These are phyloP conservation scores for Fonsecaea pedrosoi DNA, from an alignment of 2,329 filamentous ascomycete genomes.

Conservation along the genomic window DNA sequence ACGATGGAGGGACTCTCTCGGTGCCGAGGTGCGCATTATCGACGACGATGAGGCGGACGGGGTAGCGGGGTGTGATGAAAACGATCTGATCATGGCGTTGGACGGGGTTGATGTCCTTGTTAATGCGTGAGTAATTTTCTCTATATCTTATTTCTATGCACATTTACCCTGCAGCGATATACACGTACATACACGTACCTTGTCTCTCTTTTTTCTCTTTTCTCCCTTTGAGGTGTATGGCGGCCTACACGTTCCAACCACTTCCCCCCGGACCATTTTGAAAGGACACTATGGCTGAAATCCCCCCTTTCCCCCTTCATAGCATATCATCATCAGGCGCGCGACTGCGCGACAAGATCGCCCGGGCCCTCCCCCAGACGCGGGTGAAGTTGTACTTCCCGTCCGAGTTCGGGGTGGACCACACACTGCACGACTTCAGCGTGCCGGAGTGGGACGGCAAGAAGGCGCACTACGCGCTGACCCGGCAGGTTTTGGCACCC, in stretches of 20 bases:
- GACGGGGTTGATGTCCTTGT: slow-evolving; percentile 45
- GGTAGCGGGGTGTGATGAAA: slow-evolving; percentile 33
- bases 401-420: slow-evolving; percentile 50
- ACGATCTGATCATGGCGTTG: slow-evolving; percentile 40
- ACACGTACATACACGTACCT: not conserved
- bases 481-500: slow-evolving; percentile 23
- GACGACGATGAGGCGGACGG: slow-evolving; percentile 11
- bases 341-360: slow-evolving; percentile 43
- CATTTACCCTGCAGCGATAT: not conserved
- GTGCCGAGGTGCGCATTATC: slow-evolving; percentile 30
- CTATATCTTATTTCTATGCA: not conserved
- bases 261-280: no score
- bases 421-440: slow-evolving; percentile 48
- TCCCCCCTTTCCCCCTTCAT: not conserved
- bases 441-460: slow-evolving; percentile 47
- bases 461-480: slow-evolving; percentile 42
- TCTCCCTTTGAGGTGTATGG: no score
- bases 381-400: slow-evolving; percentile 46
- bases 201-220: not conserved
- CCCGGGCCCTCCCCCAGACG: slow-evolving; percentile 39
- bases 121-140: slow-evolving; percentile 37
- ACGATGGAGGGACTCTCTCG: slow-evolving; percentile 5
- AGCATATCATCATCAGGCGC: slow-evolving; percentile 42
- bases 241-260: no score
- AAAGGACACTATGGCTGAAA: not conserved